phyloP scores from a whole-genome alignment of 129 eudicot genomes.

The Escallonia herrerae region DNA sequence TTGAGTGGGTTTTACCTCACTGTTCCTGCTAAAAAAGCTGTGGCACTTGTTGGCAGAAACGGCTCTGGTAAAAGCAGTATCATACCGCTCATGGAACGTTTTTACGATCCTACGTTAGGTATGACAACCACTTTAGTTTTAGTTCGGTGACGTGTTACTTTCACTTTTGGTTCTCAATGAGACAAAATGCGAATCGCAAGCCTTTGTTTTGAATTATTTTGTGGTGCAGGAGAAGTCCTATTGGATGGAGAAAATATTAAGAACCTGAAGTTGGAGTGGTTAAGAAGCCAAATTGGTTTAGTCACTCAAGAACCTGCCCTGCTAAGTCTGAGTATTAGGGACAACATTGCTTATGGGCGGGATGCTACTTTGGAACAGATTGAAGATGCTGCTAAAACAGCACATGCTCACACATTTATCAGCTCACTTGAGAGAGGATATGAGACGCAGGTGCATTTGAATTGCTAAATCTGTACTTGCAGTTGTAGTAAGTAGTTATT shows the following conservation, averaged over 20 bases:
- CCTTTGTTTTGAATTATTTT: neutral
- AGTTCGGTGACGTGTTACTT: neutral
- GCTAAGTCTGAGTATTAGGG: conserved; percentile 82
- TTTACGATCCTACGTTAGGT: conserved; percentile 98
- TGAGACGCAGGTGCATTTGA: conserved; percentile 70
- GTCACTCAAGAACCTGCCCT: conserved; percentile 98
- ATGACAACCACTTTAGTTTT: conserved; percentile 10
- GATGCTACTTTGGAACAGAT: conserved; percentile 78
- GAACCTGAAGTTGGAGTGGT: conserved; percentile 86
- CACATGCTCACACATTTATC: conserved; percentile 86
- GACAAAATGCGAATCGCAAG: conserved; percentile 3
- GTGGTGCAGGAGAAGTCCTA: conserved; percentile 74
- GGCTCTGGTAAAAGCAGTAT: conserved; percentile 99
- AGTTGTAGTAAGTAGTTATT: too few relatives aligned
- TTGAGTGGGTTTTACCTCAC: conserved; percentile 93
- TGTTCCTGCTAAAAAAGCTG: conserved; percentile 91
- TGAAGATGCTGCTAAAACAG: conserved; percentile 94
- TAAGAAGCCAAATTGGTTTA: conserved; percentile 90
- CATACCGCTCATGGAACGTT: conserved; percentile 94
- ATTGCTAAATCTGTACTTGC: too few relatives aligned
- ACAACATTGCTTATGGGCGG: conserved; percentile 90
- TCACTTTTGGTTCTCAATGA: neutral
- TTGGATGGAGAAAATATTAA: conserved; percentile 94
- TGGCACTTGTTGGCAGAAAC: conserved; percentile 96
- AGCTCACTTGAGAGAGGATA: conserved; percentile 87